Evolutionary conservation across 1,139 yeast species (phyloP), one percentile per base, ranked within the genome.

Genomic region (Kurtzmaniella quercitrusa): DNA sequence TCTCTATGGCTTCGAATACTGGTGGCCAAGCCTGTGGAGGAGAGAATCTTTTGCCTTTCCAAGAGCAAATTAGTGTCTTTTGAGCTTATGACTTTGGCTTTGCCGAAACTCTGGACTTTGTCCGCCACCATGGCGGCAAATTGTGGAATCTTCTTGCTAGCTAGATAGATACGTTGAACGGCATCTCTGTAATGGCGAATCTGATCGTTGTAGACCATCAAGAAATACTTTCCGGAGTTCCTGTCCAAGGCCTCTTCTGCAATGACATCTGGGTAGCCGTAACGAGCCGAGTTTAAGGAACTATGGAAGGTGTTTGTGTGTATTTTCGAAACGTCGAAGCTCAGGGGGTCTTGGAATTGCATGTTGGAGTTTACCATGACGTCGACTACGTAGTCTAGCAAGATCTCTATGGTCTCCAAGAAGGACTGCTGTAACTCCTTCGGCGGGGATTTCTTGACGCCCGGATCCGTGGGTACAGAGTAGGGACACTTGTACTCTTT

Each of bases 191-290:
- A 81, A 46, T 89, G 91, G 47, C 86, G 81, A 33, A 80, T 73
- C 56, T 85, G 94, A 56, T 89, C 96, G 54, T 89, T 88, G 72
- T 89, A 87, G 3, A 85, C 63, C 42, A 81, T 63, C 37, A 88
- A 64, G 31, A 75, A 81, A 59, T 73, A 88, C 48, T 76, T 75
- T 1, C 63, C 72, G 25, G 80, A 70, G 25, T 71, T 68, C 41
- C 64, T 55, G 52, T 81, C 86, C 1, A 62, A 59, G 1, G 62
- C 12, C 11, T 44, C 46, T 15, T 37, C 47, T 2, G 41, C 48
- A 29, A 5, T 31, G 14, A 38, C 14, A 7, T 50, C 50, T 3
- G 49, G 47, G 36, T 52, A 57, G 1, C 67, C 70, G 47, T 70
- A 72, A 43, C 59, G 60, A 1, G 38, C 34, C 1, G 74, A 65